Evolutionary conservation across 2,329 filamentous ascomycete species (phyloP).

Genomic region (Nemania diffusa): DNA sequence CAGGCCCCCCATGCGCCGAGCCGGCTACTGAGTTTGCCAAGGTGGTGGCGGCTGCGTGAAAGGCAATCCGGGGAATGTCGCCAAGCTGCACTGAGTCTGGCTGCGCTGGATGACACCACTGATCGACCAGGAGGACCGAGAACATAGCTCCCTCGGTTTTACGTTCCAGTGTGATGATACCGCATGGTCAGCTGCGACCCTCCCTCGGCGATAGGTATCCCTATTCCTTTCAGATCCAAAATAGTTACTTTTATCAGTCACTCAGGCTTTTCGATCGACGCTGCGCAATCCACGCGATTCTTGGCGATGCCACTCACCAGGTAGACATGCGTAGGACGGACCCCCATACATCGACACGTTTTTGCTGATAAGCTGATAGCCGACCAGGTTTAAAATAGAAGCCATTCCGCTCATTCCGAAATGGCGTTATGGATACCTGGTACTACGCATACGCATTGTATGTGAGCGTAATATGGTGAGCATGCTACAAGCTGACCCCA

Average conservation of each 20-base stretch:
- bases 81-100: slow-evolving; percentile 32
- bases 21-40: slow-evolving; percentile 34
- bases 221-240: slow-evolving; percentile 15
- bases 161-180: slow-evolving; percentile 20
- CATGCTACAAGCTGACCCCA: slow-evolving; percentile 3
- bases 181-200: slow-evolving; percentile 9
- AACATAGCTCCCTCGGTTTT: slow-evolving; percentile 10
- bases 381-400: slow-evolving; percentile 13
- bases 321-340: neutral
- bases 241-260: neutral
- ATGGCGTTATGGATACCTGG: neutral
- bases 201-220: slow-evolving; percentile 28
- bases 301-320: slow-evolving; percentile 16
- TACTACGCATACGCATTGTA: neutral
- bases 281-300: slow-evolving; percentile 14
- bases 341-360: slow-evolving; percentile 5
- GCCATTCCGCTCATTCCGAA: slow-evolving; percentile 1
- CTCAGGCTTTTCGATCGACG: slow-evolving; percentile 15
- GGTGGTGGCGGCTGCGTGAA: slow-evolving; percentile 31
- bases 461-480: neutral
- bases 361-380: slow-evolving; percentile 29
- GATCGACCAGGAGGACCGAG: slow-evolving; percentile 21
- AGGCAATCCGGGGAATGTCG: slow-evolving; percentile 32
- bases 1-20: slow-evolving; percentile 21
- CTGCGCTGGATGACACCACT: slow-evolving; percentile 30